Evolutionary conservation across 2,329 filamentous ascomycete species (phyloP).

Genomic region (Fusarium camptoceras): DNA sequence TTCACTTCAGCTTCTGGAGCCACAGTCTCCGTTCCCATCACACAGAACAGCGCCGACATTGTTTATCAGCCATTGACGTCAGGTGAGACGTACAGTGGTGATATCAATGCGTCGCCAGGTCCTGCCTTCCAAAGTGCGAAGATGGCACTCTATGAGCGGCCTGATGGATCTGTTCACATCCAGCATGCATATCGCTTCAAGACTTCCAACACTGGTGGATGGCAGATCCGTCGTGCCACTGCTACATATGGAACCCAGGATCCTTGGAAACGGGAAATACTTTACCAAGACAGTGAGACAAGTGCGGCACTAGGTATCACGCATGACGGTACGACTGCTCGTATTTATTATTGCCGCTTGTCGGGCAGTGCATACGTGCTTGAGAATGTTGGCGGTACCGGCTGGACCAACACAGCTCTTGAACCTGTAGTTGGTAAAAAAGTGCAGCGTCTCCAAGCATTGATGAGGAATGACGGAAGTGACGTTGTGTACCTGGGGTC

Average conservation of each 20-base stretch:
- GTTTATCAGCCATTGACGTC: constrained; percentile 38
- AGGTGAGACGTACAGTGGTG: constrained; percentile 30
- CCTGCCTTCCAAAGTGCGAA: constrained; percentile 20
- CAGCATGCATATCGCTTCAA: constrained; percentile 22
- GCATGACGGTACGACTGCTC: constrained; percentile 10
- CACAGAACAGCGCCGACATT: constrained; percentile 17
- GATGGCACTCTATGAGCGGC: constrained; percentile 9
- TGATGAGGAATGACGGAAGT: constrained; percentile 22
- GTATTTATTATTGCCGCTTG: constrained; percentile 14
- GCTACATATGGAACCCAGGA: constrained; percentile 9
- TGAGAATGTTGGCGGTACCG: constrained; percentile 10
- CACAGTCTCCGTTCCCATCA: constrained; percentile 2
- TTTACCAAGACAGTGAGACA: constrained; percentile 8
- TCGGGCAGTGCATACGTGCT: constrained; percentile 27
- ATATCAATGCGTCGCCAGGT: constrained; percentile 13
- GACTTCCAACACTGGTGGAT: background rate
- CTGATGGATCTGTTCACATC: constrained; percentile 3
- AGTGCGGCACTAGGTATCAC: constrained; percentile 18
- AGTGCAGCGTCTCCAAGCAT: constrained; percentile 21
- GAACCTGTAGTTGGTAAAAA: constrained; percentile 11
- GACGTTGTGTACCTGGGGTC: constrained; percentile 29
- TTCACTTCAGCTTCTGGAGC: constrained; percentile 33
- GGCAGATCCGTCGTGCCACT: constrained; percentile 19
- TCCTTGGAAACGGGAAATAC: constrained; percentile 15
- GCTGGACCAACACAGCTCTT: constrained; percentile 25